These are phyloP conservation scores for Sclerospora graminicola DNA, from an alignment of 352 stramenopile genomes.

Conservation along the genomic window DNA sequence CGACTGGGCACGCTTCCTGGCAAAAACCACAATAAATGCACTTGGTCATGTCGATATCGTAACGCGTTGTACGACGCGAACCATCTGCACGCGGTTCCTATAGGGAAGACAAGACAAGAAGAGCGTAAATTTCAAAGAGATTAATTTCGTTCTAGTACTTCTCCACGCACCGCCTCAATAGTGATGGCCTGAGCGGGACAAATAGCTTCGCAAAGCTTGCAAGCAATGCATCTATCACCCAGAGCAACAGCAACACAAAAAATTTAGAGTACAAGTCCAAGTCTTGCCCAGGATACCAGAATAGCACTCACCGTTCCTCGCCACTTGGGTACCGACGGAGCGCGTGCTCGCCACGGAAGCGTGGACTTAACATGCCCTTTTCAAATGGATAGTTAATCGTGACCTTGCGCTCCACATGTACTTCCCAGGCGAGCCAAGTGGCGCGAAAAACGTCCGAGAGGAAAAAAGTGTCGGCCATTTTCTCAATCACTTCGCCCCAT, in stretches of 20 bases:
- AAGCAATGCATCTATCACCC: slow-evolving; percentile 93
- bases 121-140: slow-evolving; percentile 1
- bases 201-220: slow-evolving; percentile 99
- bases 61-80: slow-evolving; percentile 96
- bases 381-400: slow-evolving; percentile 99
- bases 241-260: slow-evolving; percentile 2
- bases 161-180: slow-evolving; percentile 89
- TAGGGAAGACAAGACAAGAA: background rate
- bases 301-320: slow-evolving; percentile 88
- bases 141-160: no score
- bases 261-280: slow-evolving; percentile 4
- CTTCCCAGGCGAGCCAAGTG: slow-evolving; percentile 70
- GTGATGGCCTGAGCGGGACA: slow-evolving; percentile 99
- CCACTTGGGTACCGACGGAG: slow-evolving; percentile 97
- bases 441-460: slow-evolving; percentile 70
- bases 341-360: slow-evolving; percentile 98
- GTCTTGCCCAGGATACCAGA: slow-evolving; percentile 1
- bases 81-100: slow-evolving; percentile 95
- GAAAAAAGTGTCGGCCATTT: slow-evolving; percentile 80
- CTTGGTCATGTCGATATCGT: slow-evolving; percentile 99
- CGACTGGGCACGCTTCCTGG: slow-evolving; percentile 94
- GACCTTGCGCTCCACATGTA: slow-evolving; percentile 87
- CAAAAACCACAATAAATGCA: slow-evolving; percentile 99
- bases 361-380: slow-evolving; percentile 92
- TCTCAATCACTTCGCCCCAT: slow-evolving; percentile 66